Evolutionary conservation across 2,329 filamentous ascomycete species (phyloP).

Genomic region (Colletotrichum sp.): DNA sequence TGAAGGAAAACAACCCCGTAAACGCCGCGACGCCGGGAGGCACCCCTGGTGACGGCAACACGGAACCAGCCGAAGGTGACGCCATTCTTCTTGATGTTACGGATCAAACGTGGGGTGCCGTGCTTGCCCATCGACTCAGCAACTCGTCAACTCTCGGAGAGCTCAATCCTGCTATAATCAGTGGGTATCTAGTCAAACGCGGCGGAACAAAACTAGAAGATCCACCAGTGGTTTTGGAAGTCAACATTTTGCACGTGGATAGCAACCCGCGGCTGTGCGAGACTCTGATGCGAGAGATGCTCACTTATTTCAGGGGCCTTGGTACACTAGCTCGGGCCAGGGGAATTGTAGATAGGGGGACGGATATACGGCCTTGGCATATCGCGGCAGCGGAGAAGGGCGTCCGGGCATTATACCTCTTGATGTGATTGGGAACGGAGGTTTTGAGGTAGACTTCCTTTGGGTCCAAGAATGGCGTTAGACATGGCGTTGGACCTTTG

Average conservation of each 20-base stretch:
- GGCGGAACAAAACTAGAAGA: conserved; percentile 62
- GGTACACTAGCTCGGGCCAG: conserved; percentile 72
- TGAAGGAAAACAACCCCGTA: conserved; percentile 37
- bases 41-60: conserved; percentile 46
- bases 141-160: conserved; percentile 62
- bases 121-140: conserved; percentile 70
- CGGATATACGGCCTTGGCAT: conserved; percentile 78
- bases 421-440: conserved; percentile 54
- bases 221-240: conserved; percentile 64
- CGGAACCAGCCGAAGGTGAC: conserved; percentile 60
- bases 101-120: conserved; percentile 78
- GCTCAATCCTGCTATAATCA: conserved; percentile 62
- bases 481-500: not conserved
- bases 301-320: conserved; percentile 72
- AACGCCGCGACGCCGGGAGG: conserved; percentile 51
- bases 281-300: conserved; percentile 70
- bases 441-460: not conserved
- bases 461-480: not conserved
- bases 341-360: conserved; percentile 63
- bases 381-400: conserved; percentile 74
- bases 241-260: conserved; percentile 67
- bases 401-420: conserved; percentile 66
- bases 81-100: conserved; percentile 73
- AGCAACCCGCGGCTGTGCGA: conserved; percentile 63
- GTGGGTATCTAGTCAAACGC: conserved; percentile 71